Base-by-base conservation (phyloP, 441 rosid genomes). In the Arabidopsis hybrid region DNA sequence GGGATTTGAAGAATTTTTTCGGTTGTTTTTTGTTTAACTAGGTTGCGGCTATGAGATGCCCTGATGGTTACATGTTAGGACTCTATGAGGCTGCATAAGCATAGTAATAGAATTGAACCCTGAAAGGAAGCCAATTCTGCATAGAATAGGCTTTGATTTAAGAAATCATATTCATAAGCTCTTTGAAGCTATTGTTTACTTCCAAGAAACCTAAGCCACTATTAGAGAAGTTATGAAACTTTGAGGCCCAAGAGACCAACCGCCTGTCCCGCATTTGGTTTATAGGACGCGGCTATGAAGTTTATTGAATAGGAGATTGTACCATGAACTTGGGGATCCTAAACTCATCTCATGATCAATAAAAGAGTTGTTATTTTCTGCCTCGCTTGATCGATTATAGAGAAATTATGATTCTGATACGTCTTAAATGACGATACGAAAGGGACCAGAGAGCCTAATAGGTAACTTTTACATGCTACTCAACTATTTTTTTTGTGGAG, bases 1-100 rank as follows among this genome's bases (percentile, higher is more conserved):
- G n/a, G 36, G 18, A 50, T 71, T 51, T 40, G 52, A 55, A 12
- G 6, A 32, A 42, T 55, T 38, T 73, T 61, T 18, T 18, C 1
- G 97, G 91, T 87, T 55, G 89, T 90, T 17, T 65, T 17, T 69
- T 71, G 53, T 13, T 39, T 35, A 16, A 60, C 67, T 83, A 92
- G 97, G 97, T 89, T 71, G 97, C 97, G 51, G 93, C 97, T 6
- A 36, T 94, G 79, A 75, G 91, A 72, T 89, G 91, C 65, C 74
- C 85, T 7, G 99, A 95, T 63, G 97, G 97, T 63, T 94, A 92
- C 75, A 74, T 87, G 79, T 65, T 92, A 53, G 97, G 97, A 51
- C 93, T 94, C 66, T 87, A 92, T 65, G 97, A 94, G 71, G 88
- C 90, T 53, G 76, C 82, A n/a, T 65, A 52, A 45, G 92, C 18